A percentile compares a stretch with the other conserved stretches of the same genome.
Evolutionary conservation across 2,329 filamentous ascomycete genomes (phyloP).

Genomic region (Pyrenochaeta sp.): DNA sequence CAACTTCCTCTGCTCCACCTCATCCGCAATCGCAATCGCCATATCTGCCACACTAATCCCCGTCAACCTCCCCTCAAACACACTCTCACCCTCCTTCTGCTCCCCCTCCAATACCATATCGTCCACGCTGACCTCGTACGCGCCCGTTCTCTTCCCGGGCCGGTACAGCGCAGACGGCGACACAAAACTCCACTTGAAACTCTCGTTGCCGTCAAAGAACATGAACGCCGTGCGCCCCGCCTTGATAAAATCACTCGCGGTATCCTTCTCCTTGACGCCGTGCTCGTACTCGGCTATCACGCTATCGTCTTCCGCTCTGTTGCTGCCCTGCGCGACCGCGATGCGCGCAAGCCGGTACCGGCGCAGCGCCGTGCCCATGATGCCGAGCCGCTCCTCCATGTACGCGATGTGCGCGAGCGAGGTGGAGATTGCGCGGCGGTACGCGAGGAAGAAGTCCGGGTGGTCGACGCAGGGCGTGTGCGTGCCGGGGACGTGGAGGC

Average conservation of each 20-base stretch:
- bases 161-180: constrained; percentile 43
- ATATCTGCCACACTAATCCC: constrained; percentile 45
- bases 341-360: constrained; percentile 36
- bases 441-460: constrained; percentile 45
- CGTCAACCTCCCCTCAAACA: constrained; percentile 41
- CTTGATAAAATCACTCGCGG: constrained; percentile 40
- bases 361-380: constrained; percentile 35
- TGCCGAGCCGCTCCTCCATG: constrained; percentile 45
- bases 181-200: constrained; percentile 45
- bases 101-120: constrained; percentile 39
- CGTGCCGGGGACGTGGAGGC: constrained; percentile 37
- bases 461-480: constrained; percentile 35
- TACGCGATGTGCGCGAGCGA: constrained; percentile 44
- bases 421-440: constrained; percentile 43
- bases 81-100: constrained; percentile 25
- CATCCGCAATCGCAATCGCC: constrained; percentile 46
- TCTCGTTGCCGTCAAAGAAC: constrained; percentile 46
- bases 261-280: constrained; percentile 28
- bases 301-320: constrained; percentile 21
- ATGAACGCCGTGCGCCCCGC: constrained; percentile 44
- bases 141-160: constrained; percentile 41
- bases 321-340: constrained; percentile 20
- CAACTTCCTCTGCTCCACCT: constrained; percentile 36
- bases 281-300: constrained; percentile 34
- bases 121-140: constrained; percentile 42